Base-by-base conservation (phyloP, 108 stramenopile species). In the Skeletonema tropicum region DNA sequence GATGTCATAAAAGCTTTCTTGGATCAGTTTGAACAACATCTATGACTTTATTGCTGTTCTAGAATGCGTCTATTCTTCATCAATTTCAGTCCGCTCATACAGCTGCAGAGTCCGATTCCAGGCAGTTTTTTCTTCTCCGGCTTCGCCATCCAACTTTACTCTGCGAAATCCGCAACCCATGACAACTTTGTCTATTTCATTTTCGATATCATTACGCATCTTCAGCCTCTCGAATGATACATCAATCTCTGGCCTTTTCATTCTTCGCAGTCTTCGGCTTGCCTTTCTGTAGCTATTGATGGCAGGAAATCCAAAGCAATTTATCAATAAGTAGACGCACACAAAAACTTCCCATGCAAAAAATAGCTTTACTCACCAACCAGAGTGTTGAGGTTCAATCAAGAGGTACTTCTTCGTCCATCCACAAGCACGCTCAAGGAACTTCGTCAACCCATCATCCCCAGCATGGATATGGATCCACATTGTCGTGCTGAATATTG, bases 401-500 rank as follows among this genome's bases (percentile, higher is more conserved):
- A 87, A 62, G 32, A 87, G n/a, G 68, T 74, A 85, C 41, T 41
- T 52, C 49, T 70, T 70, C 21, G 86, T 84, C 79, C 73, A 77
- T 17, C 55, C 23, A 49, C 84, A 87, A 13, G 83, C 71, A 19
- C 80, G 57, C 41, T 75, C 58, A 29, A 87, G 60, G 38, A 85
- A 74, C 15, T 23, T 23, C n/a, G 60, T 55, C 17, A 87, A 41
- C 33, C 81, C 86, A n/a, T 70, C 77, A 60, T 85, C 86, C 1
- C 86, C 86, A 3, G 60, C 59, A 57, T 87, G 86, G 7, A 85
- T 46, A 35, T 87, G 86, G 11, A 87, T 75, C 86, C 86, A 87
- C 86, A 87, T 87, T 15, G 86, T 87, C 12, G 86, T 85, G 57
- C 74, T 75, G 32, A 87, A 85, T n/a, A 87, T 74, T 17, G 86